Evolutionary conservation across 306 rosid genomes (phyloP), one percentile per base, ranked within the genome.

Genomic region (Medicago arabica): DNA sequence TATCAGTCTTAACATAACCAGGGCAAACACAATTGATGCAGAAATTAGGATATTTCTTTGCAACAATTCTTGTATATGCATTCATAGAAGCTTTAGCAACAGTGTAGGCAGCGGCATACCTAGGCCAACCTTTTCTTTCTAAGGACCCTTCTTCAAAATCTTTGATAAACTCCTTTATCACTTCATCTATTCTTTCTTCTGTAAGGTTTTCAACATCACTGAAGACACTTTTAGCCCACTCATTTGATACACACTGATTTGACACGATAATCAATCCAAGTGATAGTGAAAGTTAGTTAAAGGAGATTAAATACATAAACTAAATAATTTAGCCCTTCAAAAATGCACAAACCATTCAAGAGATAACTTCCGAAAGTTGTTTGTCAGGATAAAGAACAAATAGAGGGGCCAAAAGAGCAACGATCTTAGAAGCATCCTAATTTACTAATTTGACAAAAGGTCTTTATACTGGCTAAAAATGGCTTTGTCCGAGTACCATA

Each of bases 41-140:
- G 6, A 83, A 11, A 2, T 1, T 49, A 0, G 76, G 79, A 2
- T 72, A 43, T 72, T 80, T 77, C 71, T 64, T 86, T 6, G 87
- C 81, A 14, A 80, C 39, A 66, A 83, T 73, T 69, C 85, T 86
- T 5, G 89, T 77, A 4, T 86, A 80, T 0, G 74, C 81, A 80
- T 50, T 77, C 83, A 86, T 0, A 2, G 75, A 69, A 43, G 68
- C 83, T 77, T 84, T 84, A 0, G 81, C 53, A n/a, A 59, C 15
- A 18, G 0, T 46, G 59, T 77, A 77, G 1, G 69, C 63, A 69
- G 41, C 7, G 1, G 34, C 0, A 59, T 2, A 9, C 41, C 0
- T 77, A 16, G 69, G 75, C 81, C 70, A 77, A 1, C 75, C 50
- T 17, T 77, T 47, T 2, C 18, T 69, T 21, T 69, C 34, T 3